A percentile compares a stretch with the other conserved stretches of the same genome.
Evolutionary conservation across 768 basidiomycete species (phyloP).

Genomic region (Mycena olivaceomarginata): DNA sequence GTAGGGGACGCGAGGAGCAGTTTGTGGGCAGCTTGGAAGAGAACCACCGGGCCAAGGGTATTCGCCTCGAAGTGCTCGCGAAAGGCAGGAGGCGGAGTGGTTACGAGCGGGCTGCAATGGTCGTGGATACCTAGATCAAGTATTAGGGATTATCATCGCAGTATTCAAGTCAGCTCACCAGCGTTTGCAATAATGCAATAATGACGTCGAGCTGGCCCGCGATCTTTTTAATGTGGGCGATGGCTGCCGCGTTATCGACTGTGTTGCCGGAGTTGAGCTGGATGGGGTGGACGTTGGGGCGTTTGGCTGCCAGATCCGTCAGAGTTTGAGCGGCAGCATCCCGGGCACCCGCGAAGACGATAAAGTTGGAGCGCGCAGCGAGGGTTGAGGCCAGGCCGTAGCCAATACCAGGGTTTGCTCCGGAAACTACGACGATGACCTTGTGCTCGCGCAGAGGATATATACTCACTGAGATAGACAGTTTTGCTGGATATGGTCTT

Average conservation of each 20-base stretch:
- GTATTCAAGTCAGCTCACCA: background rate
- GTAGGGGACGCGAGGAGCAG: conserved; percentile 5
- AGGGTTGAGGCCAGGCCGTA: background rate
- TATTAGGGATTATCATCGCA: background rate
- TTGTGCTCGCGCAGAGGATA: background rate
- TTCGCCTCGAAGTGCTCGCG: conserved; percentile 1
- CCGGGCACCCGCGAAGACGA: background rate
- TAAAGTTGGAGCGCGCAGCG: background rate
- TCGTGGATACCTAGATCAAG: background rate
- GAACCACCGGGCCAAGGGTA: background rate
- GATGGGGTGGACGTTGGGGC: background rate
- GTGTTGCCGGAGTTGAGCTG: background rate
- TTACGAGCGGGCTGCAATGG: background rate
- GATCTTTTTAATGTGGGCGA: background rate
- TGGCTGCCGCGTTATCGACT: background rate
- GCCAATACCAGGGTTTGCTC: too few relatives aligned
- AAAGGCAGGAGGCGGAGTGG: background rate
- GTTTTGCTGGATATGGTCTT: background rate
- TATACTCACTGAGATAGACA: background rate
- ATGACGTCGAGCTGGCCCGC: background rate
- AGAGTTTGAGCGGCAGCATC: background rate
- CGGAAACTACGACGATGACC: background rate
- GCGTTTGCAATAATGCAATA: background rate
- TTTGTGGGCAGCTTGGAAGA: background rate
- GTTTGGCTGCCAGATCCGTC: background rate